phyloP scores from a whole-genome alignment of 1,284 basidiomycete genomes.

The Malassezia japonica region DNA sequence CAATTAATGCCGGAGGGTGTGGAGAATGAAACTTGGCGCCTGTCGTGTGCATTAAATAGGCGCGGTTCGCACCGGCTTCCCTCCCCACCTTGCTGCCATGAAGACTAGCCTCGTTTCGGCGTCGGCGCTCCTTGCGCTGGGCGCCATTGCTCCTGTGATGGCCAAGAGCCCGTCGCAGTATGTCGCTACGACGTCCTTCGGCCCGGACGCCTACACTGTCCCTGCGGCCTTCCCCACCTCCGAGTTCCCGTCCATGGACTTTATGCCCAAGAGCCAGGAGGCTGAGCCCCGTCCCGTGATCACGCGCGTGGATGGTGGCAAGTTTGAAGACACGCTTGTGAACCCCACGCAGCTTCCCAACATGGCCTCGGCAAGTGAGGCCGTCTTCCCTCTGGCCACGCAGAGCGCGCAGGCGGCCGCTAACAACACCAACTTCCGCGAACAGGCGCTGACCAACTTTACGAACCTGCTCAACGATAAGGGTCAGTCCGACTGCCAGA shows the following conservation, averaged over 20 bases:
- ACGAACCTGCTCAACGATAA: slow-evolving; percentile 8
- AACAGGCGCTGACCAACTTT: slow-evolving; percentile 33
- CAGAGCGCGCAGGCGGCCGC: neutral
- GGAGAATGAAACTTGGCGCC: too few species aligned
- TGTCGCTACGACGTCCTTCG: neutral
- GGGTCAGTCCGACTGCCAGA: slow-evolving; percentile 54
- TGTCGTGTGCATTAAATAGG: too few species aligned
- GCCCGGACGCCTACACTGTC: slow-evolving; percentile 30
- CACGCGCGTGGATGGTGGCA: slow-evolving; percentile 26
- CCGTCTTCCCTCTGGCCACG: slow-evolving; percentile 24
- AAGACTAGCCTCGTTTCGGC: too few species aligned
- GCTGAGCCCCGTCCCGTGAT: slow-evolving; percentile 35
- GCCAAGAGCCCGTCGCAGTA: neutral
- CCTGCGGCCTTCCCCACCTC: slow-evolving; percentile 43
- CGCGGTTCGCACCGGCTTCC: too few species aligned
- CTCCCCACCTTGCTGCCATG: too few species aligned
- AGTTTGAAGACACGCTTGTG: slow-evolving; percentile 53
- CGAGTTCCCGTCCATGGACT: slow-evolving; percentile 35
- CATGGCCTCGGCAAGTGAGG: slow-evolving; percentile 49
- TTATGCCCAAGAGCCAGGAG: slow-evolving; percentile 21
- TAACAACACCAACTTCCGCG: slow-evolving; percentile 53
- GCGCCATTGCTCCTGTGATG: too few species aligned
- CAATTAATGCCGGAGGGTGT: too few species aligned
- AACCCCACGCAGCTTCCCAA: slow-evolving; percentile 62
- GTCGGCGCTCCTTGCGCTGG: neutral